A percentile compares a stretch with the other conserved stretches of the same genome.
Conservation (phyloP, 805 yeast genomes). For the Kluyveromyces aestuarii region DNA sequence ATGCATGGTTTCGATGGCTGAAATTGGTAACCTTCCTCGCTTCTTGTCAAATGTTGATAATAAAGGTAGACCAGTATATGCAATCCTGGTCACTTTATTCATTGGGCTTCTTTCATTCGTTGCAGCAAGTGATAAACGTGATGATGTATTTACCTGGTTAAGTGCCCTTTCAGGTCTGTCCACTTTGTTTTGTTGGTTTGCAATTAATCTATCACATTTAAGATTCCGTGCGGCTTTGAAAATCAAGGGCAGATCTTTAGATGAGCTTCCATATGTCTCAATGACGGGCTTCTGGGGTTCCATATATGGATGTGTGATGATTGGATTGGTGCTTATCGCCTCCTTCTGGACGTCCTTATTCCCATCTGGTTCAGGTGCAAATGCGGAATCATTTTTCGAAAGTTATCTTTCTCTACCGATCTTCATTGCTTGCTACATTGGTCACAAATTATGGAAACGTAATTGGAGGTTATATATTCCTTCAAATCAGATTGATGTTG, state of each 20-base stretch:
- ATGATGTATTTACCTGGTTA: slow-evolving; percentile 46
- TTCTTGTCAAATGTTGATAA: slow-evolving; percentile 62
- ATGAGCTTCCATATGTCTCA: slow-evolving; percentile 55
- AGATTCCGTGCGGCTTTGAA: slow-evolving; percentile 49
- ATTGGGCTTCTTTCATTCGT: slow-evolving; percentile 52
- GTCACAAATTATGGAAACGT: slow-evolving; percentile 45
- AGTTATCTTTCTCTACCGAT: slow-evolving; percentile 62
- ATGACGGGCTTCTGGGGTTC: slow-evolving; percentile 60
- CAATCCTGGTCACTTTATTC: slow-evolving; percentile 42
- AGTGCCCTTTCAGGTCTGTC: slow-evolving; percentile 45
- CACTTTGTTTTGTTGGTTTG: slow-evolving; percentile 45
- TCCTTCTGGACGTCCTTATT: slow-evolving; percentile 74
- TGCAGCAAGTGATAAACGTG: slow-evolving; percentile 39
- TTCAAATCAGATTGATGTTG: slow-evolving; percentile 46
- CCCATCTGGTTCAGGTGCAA: slow-evolving; percentile 51
- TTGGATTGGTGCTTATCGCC: slow-evolving; percentile 50
- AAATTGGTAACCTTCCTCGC: slow-evolving; percentile 54
- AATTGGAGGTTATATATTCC: slow-evolving; percentile 30
- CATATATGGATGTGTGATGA: slow-evolving; percentile 43
- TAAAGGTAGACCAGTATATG: slow-evolving; percentile 68
- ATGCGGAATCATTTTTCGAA: slow-evolving; percentile 51
- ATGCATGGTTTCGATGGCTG: slow-evolving; percentile 58
- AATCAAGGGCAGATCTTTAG: slow-evolving; percentile 45
- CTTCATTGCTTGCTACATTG: slow-evolving; percentile 47
- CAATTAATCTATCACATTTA: slow-evolving; percentile 41